Evolutionary conservation across 1,284 basidiomycete genomes (phyloP), one percentile per base, ranked within the genome.

Genomic region (Trichosporon sp.): DNA sequence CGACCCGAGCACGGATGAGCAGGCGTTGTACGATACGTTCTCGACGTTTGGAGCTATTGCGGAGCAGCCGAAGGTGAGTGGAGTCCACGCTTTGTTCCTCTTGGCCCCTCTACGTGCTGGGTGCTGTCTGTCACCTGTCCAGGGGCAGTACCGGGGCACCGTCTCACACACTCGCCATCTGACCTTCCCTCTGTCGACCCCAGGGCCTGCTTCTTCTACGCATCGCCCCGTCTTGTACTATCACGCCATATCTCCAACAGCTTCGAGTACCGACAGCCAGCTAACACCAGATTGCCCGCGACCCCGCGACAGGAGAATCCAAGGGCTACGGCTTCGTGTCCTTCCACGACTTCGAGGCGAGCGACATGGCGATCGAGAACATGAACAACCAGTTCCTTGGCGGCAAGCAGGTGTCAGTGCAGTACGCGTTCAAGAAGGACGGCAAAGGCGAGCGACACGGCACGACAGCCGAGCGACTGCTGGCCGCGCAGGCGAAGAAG

Each of bases 341-440:
- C 13, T 98, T 93, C 80, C 95, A 95, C 69, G 92, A 95, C 74
- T 99, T 99, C 79, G 95, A 99, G 76, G 88, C 95, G 6, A 92
- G 95, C 19, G 96, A 99, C 79, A 91, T 92, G 16, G 95, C 96
- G 4, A 87, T 96, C 65, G 95, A 98, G 80, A 87, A 92, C 21
- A 95, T 99, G 92, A 95, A 97, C 74, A 88, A 88, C 56, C 95
- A 99, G 75, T 97, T 93, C 86, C 84, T 99, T 56, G 94, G 95
- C 88, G 98, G 98, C 84, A 96, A 96, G 80, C 90, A 94, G 64
- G 91, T 98, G 76, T 89, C 89, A 16, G 94, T 97, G 14, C 92
- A 95, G 78, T 98, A 96, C 77, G 95, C 95, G 4, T 95, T 97
- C 85, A 98, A 98, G 81, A 98, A 98, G 83, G 96, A 99, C 73